Conservation (phyloP, 2,329 filamentous ascomycete species). For the Didymosphaeria variabile region DNA sequence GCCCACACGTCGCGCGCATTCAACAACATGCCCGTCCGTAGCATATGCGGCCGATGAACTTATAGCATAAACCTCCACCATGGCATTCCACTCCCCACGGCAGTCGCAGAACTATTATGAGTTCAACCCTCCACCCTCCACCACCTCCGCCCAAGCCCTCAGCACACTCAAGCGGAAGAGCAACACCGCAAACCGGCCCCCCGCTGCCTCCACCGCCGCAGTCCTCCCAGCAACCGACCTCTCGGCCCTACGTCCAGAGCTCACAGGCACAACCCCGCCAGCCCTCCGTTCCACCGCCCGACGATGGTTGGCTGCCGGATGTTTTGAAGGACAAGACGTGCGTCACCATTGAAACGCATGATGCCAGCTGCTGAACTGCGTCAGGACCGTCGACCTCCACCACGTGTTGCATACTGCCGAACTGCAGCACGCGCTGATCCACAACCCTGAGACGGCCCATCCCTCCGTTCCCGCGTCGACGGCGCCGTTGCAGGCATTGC, state of each 20-base stretch:
- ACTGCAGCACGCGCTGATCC: slow-evolving; percentile 78
- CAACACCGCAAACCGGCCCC: slow-evolving; percentile 54
- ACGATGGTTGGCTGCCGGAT: slow-evolving; percentile 79
- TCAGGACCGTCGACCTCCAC: slow-evolving; percentile 80
- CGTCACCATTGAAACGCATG: slow-evolving; percentile 43
- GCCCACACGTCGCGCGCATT: slow-evolving; percentile 1
- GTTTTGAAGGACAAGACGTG: slow-evolving; percentile 84
- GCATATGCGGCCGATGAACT: neutral
- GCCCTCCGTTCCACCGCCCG: slow-evolving; percentile 41
- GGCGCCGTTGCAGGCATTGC: slow-evolving; percentile 68
- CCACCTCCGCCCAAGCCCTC: slow-evolving; percentile 58
- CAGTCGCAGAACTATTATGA: slow-evolving; percentile 50
- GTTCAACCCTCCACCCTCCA: slow-evolving; percentile 56
- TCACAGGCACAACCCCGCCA: slow-evolving; percentile 30
- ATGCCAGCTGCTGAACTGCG: slow-evolving; percentile 26
- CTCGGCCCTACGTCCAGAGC: slow-evolving; percentile 29
- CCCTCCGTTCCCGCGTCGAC: slow-evolving; percentile 74
- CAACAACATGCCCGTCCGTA: neutral
- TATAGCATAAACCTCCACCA: slow-evolving; percentile 21
- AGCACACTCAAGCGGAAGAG: slow-evolving; percentile 53
- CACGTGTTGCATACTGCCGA: slow-evolving; percentile 70
- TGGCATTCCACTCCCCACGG: slow-evolving; percentile 51
- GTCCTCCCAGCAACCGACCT: slow-evolving; percentile 28
- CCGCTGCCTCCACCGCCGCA: slow-evolving; percentile 55
- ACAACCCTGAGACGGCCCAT: slow-evolving; percentile 73